Evolutionary conservation across 208 protist species (phyloP), one percentile per base, ranked within the genome.

Genomic region (Wallacemonas collosoma): DNA sequence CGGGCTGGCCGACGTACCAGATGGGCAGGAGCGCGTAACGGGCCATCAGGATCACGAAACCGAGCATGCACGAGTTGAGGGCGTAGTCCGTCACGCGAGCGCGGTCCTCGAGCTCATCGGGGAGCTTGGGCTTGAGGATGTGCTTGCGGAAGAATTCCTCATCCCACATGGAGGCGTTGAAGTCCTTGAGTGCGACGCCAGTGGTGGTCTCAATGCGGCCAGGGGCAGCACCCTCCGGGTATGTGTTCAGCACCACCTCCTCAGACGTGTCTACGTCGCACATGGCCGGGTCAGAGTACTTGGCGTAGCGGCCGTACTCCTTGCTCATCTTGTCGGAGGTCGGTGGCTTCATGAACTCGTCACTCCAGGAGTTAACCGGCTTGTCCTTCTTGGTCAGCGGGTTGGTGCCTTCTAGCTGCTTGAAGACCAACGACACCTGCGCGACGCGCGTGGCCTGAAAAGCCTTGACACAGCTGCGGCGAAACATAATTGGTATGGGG

Each of bases 121-220:
- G 69, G 11, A 93, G 79, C 82, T 93, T 92, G 51, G 90, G 90
- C 81, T 97, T 97, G 40, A 97, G 84, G 56, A 96, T 96, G 83
- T 95, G 87, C 83, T 95, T 95, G 60, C 90, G 90, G 67, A 97
- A 94, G 73, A 95, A 97, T n/a, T 92, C 88, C 79, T 97, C 93
- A 67, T 97, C 93, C 88, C 88, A 95, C 83, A 94, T 85, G 65
- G 75, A 89, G 40, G 89, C 89, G 75, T 95, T 75, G 80, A 88
- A 97, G 66, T 94, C 89, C 83, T 96, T 90, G 36, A 96, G 67
- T 14, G 89, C 86, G 51, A 94, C 87, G 43, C 91, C 91, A 11
- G 84, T 74, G 38, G 89, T 93, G 3, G 89, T 75, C 86, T 96
- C 89, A 73, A 95, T 95, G 79, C 92, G 88, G 60, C 89, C 92